Evolutionary conservation across 2,329 filamentous ascomycete species (phyloP), one percentile per base, ranked within the genome.

Genomic region (Ophiostoma angusticollis): DNA sequence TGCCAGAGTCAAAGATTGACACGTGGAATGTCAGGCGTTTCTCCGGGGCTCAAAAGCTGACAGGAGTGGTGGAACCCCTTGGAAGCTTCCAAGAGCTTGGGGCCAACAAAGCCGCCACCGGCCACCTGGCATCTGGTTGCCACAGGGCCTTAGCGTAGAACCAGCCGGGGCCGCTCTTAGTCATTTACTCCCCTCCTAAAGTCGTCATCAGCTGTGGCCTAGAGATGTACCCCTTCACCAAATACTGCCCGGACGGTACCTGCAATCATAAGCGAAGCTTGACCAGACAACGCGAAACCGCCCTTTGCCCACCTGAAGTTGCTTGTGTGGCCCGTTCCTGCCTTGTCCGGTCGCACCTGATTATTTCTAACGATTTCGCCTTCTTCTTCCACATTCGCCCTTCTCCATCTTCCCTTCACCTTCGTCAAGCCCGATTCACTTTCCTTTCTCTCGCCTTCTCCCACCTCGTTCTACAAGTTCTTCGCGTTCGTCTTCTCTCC

Each of bases 181-280:
- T n/a, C n/a, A n/a, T n/a, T n/a, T n/a, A n/a, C n/a, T n/a, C n/a
- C n/a, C n/a, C n/a, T n/a, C n/a, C n/a, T n/a, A n/a, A 49, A 48
- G 46, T 54, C 54, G 54, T 56, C 53, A 56, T 55, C 39, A 48
- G 45, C 51, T 45, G 52, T 50, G 51, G 53, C 54, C 55, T 45
- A 42, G 32, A 8, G 9, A 39, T 29, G 45, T 47, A 47, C 39
- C 31, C 13, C 8, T 31, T 12, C 27, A 31, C 35, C 18, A 5
- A 19, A 8, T 17, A 22, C 32, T 34, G 34, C 25, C 19, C 37
- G 34, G 23, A 30, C 2, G 31, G 21, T 47, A 45, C 45, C 21
- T 45, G 16, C 5, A 16, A 4, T 3, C 34, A 18, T 32, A 24
- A 30, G 35, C 40, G 31, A 11, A 9, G 16, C 18, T 31, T 38